Evolutionary conservation across 23 red algal genomes (phyloP).

Genomic region (Gracilaria domingensis): DNA sequence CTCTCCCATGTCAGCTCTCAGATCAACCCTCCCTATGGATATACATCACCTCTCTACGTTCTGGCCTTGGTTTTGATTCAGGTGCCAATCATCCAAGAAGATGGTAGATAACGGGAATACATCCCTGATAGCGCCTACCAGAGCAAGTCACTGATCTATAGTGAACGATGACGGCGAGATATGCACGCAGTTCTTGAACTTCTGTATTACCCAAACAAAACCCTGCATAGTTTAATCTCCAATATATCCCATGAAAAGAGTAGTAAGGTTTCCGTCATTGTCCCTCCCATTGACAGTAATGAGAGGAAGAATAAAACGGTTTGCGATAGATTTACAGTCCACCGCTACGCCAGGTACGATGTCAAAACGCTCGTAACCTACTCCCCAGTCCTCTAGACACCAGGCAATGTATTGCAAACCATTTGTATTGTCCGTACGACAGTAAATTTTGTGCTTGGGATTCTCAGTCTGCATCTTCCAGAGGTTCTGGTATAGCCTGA

Average conservation of each 20-base stretch:
- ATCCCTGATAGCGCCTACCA: neutral
- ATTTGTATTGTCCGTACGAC: neutral
- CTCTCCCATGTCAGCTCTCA: neutral
- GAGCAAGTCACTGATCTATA: neutral
- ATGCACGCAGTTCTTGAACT: neutral
- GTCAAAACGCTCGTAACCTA: constrained; percentile 4
- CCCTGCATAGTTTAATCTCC: neutral
- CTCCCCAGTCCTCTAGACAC: neutral
- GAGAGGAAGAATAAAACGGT: neutral
- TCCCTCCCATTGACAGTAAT: neutral
- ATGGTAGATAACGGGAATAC: neutral
- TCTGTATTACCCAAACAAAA: neutral
- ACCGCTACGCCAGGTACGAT: neutral
- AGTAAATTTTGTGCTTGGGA: neutral
- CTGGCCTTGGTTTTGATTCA: neutral
- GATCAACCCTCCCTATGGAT: neutral
- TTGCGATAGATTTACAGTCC: neutral
- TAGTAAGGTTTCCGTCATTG: neutral
- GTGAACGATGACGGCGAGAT: neutral
- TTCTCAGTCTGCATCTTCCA: neutral
- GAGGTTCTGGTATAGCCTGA: neutral
- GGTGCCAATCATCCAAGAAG: neutral
- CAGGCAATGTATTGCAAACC: neutral
- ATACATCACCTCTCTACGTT: neutral
- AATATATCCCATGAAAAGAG: neutral